Base-by-base conservation (phyloP, 2,329 filamentous ascomycete genomes). In the Emmonsia crescens region DNA sequence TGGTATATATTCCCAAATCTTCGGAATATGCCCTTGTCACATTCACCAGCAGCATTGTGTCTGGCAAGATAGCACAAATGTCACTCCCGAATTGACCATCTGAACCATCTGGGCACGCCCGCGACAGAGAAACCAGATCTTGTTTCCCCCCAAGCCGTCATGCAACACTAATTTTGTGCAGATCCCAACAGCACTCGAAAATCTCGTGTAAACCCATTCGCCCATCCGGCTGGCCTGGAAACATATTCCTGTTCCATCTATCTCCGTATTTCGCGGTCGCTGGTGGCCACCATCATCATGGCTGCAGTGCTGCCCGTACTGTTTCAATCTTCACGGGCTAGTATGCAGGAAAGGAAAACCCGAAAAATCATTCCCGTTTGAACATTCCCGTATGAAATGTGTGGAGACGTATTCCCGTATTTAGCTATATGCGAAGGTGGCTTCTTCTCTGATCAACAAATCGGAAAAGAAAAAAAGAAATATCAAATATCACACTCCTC, bases 161-260 rank as follows among this genome's bases (percentile, higher is more conserved):
- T 57, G 36, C 54, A 57, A 24, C 54, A 21, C 54, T 57, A 44
- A 57, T 44, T 36, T 21, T 29, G 54, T 57, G 54, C 54, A 29
- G 54, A 57, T 40, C 36, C 36, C 54, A 42, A 44, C 36, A 40
- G 5, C 16, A 16, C 33, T n/a, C 38, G 33, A 57, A 21, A 57
- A 24, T 57, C 54, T 42, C 27, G n/a, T 44, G 21, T 16, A 14
- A 57, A 21, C 51, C 5, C 24, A 21, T 57, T 42, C 21, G 10
- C 54, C 21, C n/a, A 21, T 42, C 36, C 54, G 24, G 54, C 36
- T 57, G 36, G 4, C 36, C 33, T n/a, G 21, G 21, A 27, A 42
- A 2, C 19, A 36, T 33, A 54, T 57, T 14, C 54, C 54, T 36
- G 36, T 27, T n/a, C 36, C 12, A 55, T 55, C 19, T 55, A 21